Base-by-base conservation (phyloP, 176 grass and related monocot species). In the Microstegium vimineum region DNA sequence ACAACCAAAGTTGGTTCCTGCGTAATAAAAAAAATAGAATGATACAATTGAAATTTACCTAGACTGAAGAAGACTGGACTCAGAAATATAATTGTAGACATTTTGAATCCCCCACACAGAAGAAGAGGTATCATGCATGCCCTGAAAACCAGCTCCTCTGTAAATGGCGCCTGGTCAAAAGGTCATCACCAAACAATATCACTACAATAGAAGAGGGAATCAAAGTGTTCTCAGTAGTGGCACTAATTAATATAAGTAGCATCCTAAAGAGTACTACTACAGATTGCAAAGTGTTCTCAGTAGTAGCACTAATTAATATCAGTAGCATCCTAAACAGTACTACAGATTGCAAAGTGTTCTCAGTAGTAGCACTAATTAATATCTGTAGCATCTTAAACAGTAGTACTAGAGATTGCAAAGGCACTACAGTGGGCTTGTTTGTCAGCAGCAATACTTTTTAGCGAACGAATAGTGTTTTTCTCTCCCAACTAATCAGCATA, bases 101-200 rank as follows among this genome's bases (percentile, higher is more conserved):
- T 89, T 83, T 77, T 93, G 78, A 98, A 94, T 84, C 92, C 90
- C 57, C 92, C 95, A 57, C 95, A 95, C 5, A 98, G 90, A 91
- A 98, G 95, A 86, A 95, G 85, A 62, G 95, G 89, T 79, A 98
- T 84, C 92, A 98, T 98, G 76, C 95, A 98, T 26, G 95, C 92
- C 67, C 95, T 94, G 81, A 98, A 98, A 86, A 93, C 95, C 45
- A 98, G 20, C 79, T 98, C 95, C 83, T 98, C 95, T 1, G 92
- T 98, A 81, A 93, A 45, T 32, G 95, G 95, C 63, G 95, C 92
- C 95, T 98, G 95, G 38, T 78, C 56, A 84, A 85, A 85, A 76
- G 54, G 80, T 77, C 66, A 73, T 56, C 32, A 34, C 65, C 30
- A 84, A 83, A 78, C 77, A 84, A 74, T 23, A 78, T 74, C 81